A percentile compares a stretch with the other conserved stretches of the same genome.
These are phyloP conservation scores for Geotrichum phurueaensis DNA, from an alignment of 1,139 yeast genomes.

Conservation along the genomic window DNA sequence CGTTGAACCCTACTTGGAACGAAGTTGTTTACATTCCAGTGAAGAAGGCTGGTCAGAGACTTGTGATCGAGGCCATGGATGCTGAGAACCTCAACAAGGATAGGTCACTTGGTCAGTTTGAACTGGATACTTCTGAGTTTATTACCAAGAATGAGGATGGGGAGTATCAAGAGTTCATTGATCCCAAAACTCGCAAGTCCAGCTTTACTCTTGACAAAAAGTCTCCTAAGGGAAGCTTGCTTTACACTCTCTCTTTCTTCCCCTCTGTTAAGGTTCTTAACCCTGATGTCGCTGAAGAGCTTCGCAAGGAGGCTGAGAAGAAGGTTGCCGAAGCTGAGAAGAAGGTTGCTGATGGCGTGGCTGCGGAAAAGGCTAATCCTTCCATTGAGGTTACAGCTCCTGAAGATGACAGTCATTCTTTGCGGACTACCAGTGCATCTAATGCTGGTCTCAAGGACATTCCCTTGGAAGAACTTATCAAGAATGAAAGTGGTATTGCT, in stretches of 20 bases:
- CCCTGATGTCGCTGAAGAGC: slow-evolving; percentile 57
- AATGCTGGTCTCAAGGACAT: slow-evolving; percentile 37
- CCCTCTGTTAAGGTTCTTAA: slow-evolving; percentile 75
- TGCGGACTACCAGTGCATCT: slow-evolving; percentile 21
- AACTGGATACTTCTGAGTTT: slow-evolving; percentile 58
- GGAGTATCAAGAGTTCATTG: slow-evolving; percentile 57
- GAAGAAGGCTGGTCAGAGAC: slow-evolving; percentile 73
- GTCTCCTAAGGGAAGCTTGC: slow-evolving; percentile 75
- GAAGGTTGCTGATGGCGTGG: slow-evolving; percentile 27
- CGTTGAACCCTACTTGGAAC: slow-evolving; percentile 77
- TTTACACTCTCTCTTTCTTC: slow-evolving; percentile 70
- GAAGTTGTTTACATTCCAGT: slow-evolving; percentile 77
- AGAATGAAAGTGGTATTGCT: slow-evolving; percentile 68
- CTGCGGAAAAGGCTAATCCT: slow-evolving; percentile 30
- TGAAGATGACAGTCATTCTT: slow-evolving; percentile 7
- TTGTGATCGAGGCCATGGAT: slow-evolving; percentile 88
- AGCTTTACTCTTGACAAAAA: slow-evolving; percentile 58
- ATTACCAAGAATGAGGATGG: slow-evolving; percentile 64
- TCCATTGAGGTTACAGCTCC: slow-evolving; percentile 6
- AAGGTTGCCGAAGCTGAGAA: slow-evolving; percentile 35
- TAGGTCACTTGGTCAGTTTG: slow-evolving; percentile 78
- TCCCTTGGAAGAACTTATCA: slow-evolving; percentile 55
- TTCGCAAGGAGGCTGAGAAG: slow-evolving; percentile 24
- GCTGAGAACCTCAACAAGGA: slow-evolving; percentile 70
- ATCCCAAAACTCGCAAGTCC: slow-evolving; percentile 51